These are phyloP conservation scores for Fraxinus anomala DNA, from an alignment of 257 asterid species.

Conservation along the genomic window DNA sequence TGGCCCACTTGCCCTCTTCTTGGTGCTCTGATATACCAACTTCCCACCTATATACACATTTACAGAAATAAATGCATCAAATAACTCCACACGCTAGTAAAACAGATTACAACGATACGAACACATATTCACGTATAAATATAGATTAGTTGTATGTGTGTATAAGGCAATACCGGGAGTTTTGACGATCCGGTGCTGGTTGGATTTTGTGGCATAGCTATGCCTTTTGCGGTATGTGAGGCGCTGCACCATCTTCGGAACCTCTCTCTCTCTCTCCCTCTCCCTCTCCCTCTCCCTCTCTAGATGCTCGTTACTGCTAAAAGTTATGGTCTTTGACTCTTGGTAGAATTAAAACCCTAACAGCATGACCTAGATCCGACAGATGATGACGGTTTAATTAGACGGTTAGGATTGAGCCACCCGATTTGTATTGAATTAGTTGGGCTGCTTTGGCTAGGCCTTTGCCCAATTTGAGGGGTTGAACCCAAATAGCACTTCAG, in stretches of 20 bases:
- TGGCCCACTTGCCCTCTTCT: slow-evolving; percentile 30
- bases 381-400: background rate
- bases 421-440: background rate
- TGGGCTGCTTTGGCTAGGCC: background rate
- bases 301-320: background rate
- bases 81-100: background rate
- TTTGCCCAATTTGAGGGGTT: background rate
- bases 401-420: background rate
- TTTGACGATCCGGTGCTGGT: slow-evolving; percentile 4
- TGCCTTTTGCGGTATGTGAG: slow-evolving; percentile 4
- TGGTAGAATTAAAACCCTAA: background rate
- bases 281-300: background rate
- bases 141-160: background rate
- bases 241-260: slow-evolving; percentile 2
- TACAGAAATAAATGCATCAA: background rate
- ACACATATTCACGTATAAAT: background rate
- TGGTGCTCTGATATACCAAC: slow-evolving; percentile 25
- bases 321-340: background rate
- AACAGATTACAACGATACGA: background rate
- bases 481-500: background rate
- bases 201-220: slow-evolving; percentile 3
- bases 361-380: background rate
- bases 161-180: background rate
- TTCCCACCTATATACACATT: slow-evolving; percentile 20
- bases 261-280: background rate